These are phyloP conservation scores for Tetraselmis striata DNA, from an alignment of 139 green algal genomes.

Conservation along the genomic window DNA sequence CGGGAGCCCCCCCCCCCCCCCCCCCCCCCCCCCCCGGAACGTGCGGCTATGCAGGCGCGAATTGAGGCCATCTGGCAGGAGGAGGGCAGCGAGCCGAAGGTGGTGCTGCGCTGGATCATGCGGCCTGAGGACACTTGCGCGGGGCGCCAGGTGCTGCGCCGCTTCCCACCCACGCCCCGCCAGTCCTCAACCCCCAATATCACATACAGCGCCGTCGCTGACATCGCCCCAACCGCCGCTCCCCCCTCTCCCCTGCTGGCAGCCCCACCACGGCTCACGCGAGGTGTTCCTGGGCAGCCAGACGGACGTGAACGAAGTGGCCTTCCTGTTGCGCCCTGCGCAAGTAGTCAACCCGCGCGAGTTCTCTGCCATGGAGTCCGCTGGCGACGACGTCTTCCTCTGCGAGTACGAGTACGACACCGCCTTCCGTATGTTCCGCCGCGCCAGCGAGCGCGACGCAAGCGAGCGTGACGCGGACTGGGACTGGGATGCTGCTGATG, in stretches of 20 bases:
- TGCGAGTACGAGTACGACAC: slow-evolving; percentile 73
- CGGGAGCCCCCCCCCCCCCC: too few relatives aligned
- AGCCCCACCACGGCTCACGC: slow-evolving; percentile 65
- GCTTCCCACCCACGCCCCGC: too few relatives aligned
- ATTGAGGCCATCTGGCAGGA: slow-evolving; percentile 43
- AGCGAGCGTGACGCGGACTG: neutral
- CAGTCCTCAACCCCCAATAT: too few relatives aligned
- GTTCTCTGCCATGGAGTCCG: slow-evolving; percentile 11
- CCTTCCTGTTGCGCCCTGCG: slow-evolving; percentile 24
- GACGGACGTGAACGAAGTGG: slow-evolving; percentile 37
- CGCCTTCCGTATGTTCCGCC: slow-evolving; percentile 7
- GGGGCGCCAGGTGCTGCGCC: slow-evolving; percentile 50
- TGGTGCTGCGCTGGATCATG: slow-evolving; percentile 61
- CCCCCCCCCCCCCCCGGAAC: too few relatives aligned
- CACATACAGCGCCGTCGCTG: too few relatives aligned
- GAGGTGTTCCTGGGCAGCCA: slow-evolving; percentile 72
- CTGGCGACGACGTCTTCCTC: slow-evolving; percentile 73
- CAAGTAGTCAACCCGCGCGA: slow-evolving; percentile 27
- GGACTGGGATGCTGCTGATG: neutral
- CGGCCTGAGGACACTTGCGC: slow-evolving; percentile 79
- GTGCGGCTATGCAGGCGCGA: too few relatives aligned
- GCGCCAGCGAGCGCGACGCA: neutral
- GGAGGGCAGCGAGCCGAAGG: slow-evolving; percentile 22
- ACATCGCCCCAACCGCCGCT: too few relatives aligned
- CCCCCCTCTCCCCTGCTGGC: too few relatives aligned